Base-by-base conservation (phyloP, 164 flowering plant species). In the Umbellularia californica region DNA sequence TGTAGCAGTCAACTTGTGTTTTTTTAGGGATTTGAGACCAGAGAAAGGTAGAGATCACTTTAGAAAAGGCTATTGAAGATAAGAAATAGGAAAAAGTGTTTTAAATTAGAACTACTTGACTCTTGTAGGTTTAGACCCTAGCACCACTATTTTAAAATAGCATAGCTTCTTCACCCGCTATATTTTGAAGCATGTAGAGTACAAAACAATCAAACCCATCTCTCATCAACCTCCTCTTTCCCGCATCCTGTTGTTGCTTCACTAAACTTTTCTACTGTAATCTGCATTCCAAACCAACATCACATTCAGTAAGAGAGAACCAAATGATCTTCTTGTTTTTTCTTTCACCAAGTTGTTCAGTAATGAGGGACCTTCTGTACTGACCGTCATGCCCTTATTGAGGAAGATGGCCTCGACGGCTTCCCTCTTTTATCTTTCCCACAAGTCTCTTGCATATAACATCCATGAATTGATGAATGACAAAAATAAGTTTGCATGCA, bases 361-460 rank as follows among this genome's bases (percentile, higher is more conserved):
- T 78, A 72, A 95, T 88, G 70, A 93, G 91, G 97, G 96, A 20
- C 98, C 98, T 76, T 93, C 97, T 84, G 30, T 87, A 78, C 87
- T 95, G 66, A 95, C 95, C 79, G 92, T 96, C 99, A 95, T 93
- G 55, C 99, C 98, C 79, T 93, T 95, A 72, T 88, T 88, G 11
- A 95, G 88, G 2, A 97, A 93, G 76, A 93, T 88, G 2, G 94
- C 97, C 78, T 92, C 85, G 15, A 75, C 95, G 75, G 81, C 88
- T 33, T 66, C 66, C 50, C 67, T 64, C 75, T 75, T 87, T 55
- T n/a, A 92, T 74, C 83, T 92, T 93, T 72, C 97, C 98, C 58
- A 77, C 85, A 62, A 95, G 84, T 72, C 85, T 87, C 75, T 78
- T 88, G 83, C 99, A 93, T 77, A 93, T 84, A 10, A 89, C 97